Percentiles rank a stretch among this genome's conserved stretches.
Conservation (phyloP, 495 filamentous ascomycete species). For the Xylaria nigripes region DNA sequence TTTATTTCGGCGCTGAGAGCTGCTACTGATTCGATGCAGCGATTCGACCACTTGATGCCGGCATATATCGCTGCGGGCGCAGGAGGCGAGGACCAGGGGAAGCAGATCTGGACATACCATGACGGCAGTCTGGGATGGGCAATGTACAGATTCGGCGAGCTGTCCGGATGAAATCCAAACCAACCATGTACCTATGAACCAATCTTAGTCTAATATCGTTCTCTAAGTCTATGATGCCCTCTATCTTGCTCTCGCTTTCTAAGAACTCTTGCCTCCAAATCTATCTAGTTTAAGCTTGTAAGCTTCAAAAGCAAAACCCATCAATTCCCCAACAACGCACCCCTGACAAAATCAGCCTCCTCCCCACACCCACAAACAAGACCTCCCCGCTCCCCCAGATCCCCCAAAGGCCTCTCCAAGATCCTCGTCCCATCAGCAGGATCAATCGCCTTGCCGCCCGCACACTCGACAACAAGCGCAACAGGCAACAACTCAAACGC, state of each 20-base stretch:
- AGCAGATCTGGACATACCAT: conserved; percentile 54
- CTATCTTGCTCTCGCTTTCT: too few species aligned
- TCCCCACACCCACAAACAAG: conserved; percentile 40
- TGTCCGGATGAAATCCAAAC: conserved; percentile 30
- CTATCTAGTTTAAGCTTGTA: not conserved
- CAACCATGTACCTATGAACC: too few species aligned
- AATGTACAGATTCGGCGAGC: conserved; percentile 64
- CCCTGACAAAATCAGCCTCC: conserved; percentile 35
- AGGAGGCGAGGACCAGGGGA: conserved; percentile 53
- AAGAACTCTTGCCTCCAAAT: too few species aligned
- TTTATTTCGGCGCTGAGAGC: not conserved
- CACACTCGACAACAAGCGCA: conserved; percentile 45
- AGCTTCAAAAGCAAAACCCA: not conserved
- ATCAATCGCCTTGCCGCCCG: conserved; percentile 41
- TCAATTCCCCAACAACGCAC: conserved; percentile 6
- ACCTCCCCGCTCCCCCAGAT: conserved; percentile 40
- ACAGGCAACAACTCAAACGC: conserved; percentile 45
- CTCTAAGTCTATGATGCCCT: too few species aligned
- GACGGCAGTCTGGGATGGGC: conserved; percentile 68
- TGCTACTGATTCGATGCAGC: conserved; percentile 9
- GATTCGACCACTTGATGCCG: conserved; percentile 72
- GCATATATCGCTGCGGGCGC: conserved; percentile 68
- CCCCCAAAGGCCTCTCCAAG: conserved; percentile 26
- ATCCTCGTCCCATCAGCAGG: conserved; percentile 31
- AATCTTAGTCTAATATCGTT: too few species aligned